These are phyloP conservation scores for Russula lepida DNA, from an alignment of 768 basidiomycete genomes.

Conservation along the genomic window DNA sequence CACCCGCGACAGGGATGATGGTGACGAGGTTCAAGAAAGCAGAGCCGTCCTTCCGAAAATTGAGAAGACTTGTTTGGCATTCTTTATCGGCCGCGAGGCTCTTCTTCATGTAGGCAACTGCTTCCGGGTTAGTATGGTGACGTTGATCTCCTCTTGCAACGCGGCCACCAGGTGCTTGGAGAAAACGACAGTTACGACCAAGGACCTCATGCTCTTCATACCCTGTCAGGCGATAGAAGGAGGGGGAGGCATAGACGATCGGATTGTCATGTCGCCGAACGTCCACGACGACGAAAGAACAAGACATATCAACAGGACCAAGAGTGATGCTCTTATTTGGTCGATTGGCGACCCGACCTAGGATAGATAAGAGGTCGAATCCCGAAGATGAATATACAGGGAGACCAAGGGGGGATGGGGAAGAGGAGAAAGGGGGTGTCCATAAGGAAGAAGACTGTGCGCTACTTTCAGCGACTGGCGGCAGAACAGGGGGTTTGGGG, in stretches of 20 bases:
- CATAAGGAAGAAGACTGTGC: background rate
- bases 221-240: constrained; percentile 71
- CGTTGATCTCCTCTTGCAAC: constrained; percentile 46
- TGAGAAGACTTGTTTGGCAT: constrained; percentile 79
- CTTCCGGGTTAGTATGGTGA: constrained; percentile 52
- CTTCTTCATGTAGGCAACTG: constrained; percentile 61
- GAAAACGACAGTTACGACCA: constrained; percentile 85
- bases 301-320: constrained; percentile 88
- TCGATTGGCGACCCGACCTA: constrained; percentile 68
- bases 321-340: constrained; percentile 67
- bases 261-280: constrained; percentile 72
- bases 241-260: constrained; percentile 85
- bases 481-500: background rate
- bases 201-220: constrained; percentile 70
- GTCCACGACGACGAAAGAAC: constrained; percentile 89
- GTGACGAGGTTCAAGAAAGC: constrained; percentile 91
- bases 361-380: constrained; percentile 79
- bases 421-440: constrained; percentile 17
- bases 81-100: constrained; percentile 69
- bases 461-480: background rate
- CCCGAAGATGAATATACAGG: constrained; percentile 86
- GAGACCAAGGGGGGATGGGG: constrained; percentile 28
- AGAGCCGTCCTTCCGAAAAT: constrained; percentile 77
- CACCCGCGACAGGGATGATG: constrained; percentile 77
- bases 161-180: constrained; percentile 67